Conservation (phyloP, 2,329 filamentous ascomycete genomes). For the Ophiocordyceps robertsii region DNA sequence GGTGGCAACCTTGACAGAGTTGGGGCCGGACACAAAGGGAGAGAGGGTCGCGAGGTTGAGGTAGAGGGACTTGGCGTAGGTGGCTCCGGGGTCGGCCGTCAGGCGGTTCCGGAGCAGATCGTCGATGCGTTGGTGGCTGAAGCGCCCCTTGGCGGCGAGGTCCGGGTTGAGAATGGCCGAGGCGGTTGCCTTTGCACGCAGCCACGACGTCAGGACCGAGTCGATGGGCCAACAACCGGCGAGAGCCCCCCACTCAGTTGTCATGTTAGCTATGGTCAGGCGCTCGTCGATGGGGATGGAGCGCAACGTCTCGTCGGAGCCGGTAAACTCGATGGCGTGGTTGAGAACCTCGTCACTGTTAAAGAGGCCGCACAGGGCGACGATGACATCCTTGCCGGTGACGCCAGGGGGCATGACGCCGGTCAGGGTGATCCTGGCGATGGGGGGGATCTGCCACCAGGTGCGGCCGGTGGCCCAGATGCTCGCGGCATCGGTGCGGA, state of each 20-base stretch:
- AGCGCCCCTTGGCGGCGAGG: constrained; percentile 36
- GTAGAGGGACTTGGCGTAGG: constrained; percentile 73
- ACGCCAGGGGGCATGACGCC: constrained; percentile 67
- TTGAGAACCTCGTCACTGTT: constrained; percentile 80
- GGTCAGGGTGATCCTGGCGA: constrained; percentile 67
- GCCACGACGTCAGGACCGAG: constrained; percentile 54
- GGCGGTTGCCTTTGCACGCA: constrained; percentile 61
- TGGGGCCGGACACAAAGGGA: constrained; percentile 76
- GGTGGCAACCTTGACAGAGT: constrained; percentile 78
- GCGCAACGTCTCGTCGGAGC: constrained; percentile 61
- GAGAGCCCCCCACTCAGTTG: constrained; percentile 67
- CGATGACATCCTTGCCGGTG: constrained; percentile 87
- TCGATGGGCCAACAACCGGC: constrained; percentile 62
- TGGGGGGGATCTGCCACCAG: constrained; percentile 82
- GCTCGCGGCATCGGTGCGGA: constrained; percentile 74
- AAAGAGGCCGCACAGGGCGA: constrained; percentile 77
- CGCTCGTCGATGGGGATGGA: constrained; percentile 62
- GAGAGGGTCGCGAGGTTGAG: constrained; percentile 73
- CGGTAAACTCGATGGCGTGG: constrained; percentile 79
- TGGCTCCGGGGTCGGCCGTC: constrained; percentile 59
- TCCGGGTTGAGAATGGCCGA: constrained; percentile 42
- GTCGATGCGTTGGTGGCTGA: constrained; percentile 63
- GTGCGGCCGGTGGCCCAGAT: constrained; percentile 75
- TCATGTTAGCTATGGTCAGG: constrained; percentile 68
- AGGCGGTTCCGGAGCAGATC: constrained; percentile 55